A percentile compares a stretch with the other conserved stretches of the same genome.
Evolutionary conservation across 2,329 filamentous ascomycete genomes (phyloP).

Genomic region (Leptographium radiaticola): DNA sequence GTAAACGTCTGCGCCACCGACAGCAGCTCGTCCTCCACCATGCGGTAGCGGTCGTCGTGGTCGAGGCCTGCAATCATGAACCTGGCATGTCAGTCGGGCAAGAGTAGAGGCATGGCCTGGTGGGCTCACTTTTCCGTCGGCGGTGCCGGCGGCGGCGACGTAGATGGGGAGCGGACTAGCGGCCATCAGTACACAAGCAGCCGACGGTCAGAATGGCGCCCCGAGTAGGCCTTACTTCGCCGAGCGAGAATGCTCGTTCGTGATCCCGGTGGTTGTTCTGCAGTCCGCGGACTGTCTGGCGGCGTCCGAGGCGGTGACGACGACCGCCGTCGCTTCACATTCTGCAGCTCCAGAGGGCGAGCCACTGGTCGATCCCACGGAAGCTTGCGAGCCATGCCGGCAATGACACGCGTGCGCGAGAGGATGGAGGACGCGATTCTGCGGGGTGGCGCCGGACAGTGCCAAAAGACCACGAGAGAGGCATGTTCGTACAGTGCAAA

Average conservation of each 20-base stretch:
- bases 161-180: conserved; percentile 17
- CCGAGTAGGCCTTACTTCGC: neutral
- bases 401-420: neutral
- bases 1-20: conserved; percentile 57
- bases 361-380: conserved; percentile 8
- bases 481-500: neutral
- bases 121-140: conserved; percentile 13
- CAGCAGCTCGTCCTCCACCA: conserved; percentile 74
- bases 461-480: too few species aligned
- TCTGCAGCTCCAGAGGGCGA: too few species aligned
- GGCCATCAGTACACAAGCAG: neutral
- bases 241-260: neutral
- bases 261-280: neutral
- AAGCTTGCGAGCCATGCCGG: conserved; percentile 12
- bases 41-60: conserved; percentile 61
- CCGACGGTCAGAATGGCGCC: neutral
- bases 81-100: conserved; percentile 18
- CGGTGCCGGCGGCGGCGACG: conserved; percentile 18
- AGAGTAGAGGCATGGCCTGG: too few species aligned
- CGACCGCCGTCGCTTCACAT: neutral
- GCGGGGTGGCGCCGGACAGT: neutral
- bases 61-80: conserved; percentile 52
- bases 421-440: neutral
- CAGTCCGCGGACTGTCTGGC: neutral
- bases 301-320: neutral